Percentiles rank a stretch among this genome's conserved stretches.
These are phyloP conservation scores for Pythium aquatile DNA, from an alignment of 352 stramenopile genomes.

Conservation along the genomic window DNA sequence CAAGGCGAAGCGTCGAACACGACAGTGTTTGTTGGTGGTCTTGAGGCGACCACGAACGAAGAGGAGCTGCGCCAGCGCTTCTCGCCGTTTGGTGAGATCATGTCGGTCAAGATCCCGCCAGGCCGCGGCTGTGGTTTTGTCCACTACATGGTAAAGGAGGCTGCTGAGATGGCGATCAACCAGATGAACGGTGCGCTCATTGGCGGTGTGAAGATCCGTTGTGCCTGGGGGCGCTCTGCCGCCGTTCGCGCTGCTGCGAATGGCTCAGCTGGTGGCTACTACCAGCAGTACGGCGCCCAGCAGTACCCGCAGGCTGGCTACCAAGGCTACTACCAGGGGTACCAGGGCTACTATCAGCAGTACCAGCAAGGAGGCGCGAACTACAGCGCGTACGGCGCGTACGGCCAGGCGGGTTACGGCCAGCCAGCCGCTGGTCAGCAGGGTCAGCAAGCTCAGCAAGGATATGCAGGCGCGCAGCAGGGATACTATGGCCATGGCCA, in stretches of 20 bases:
- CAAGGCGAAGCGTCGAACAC: slow-evolving; percentile 81
- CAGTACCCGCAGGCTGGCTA: slow-evolving; percentile 40
- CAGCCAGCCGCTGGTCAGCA: slow-evolving; percentile 42
- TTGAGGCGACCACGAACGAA: slow-evolving; percentile 77
- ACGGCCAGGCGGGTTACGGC: slow-evolving; percentile 39
- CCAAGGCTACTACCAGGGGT: slow-evolving; percentile 43
- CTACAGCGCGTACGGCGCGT: slow-evolving; percentile 42
- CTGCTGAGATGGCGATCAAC: slow-evolving; percentile 82
- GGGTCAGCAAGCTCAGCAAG: slow-evolving; percentile 33
- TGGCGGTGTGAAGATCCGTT: slow-evolving; percentile 78
- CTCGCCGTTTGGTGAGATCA: slow-evolving; percentile 71
- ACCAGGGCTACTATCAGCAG: slow-evolving; percentile 60
- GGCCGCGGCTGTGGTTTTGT: slow-evolving; percentile 91
- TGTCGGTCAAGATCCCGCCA: slow-evolving; percentile 82
- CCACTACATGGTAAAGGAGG: slow-evolving; percentile 80
- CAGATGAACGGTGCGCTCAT: slow-evolving; percentile 89
- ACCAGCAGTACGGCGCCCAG: slow-evolving; percentile 35
- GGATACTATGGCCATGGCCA: slow-evolving; percentile 37
- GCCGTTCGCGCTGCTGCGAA: slow-evolving; percentile 40
- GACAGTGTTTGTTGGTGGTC: slow-evolving; percentile 90
- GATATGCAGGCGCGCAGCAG: slow-evolving; percentile 31
- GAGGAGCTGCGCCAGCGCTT: slow-evolving; percentile 87
- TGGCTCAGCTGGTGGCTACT: slow-evolving; percentile 38
- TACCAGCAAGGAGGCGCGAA: slow-evolving; percentile 35
- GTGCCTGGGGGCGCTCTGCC: slow-evolving; percentile 86